Base-by-base conservation (phyloP, 352 stramenopile genomes). In the Lagenidium giganteum region DNA sequence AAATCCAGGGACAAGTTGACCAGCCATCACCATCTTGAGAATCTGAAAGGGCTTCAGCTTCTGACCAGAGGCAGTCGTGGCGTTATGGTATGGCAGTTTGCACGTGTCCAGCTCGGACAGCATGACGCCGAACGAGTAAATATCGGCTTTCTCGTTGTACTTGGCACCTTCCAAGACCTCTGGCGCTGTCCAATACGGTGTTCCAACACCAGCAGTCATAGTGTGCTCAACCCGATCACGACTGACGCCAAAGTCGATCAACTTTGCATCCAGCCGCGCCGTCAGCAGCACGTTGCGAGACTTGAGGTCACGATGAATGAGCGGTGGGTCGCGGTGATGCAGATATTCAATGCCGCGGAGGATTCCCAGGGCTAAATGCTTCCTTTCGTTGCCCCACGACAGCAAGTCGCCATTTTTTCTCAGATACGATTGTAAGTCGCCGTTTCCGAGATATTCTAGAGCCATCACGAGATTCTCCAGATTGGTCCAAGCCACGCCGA, bases 21-120 rank as follows among this genome's bases (percentile, higher is more conserved):
- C 29, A 3, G 29, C 29, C 42, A 67, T 60, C n/a, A 69, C 58
- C 27, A 67, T 51, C 29, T 69, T 72, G 26, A 72, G 31, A 18
- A 72, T 59, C 36, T 72, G 58, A 22, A 69, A 62, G 6, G 62
- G 58, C 39, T 69, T 69, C 12, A 72, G 56, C 36, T 45, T 57
- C 12, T 54, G 53, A 13, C 58, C 62, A 3, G 55, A 41, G 2
- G 57, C 38, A 3, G 54, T 56, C 22, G 40, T 27, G 1, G 59
- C 49, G 34, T 67, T 57, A 41, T 63, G 39, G 27, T 65, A 67
- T 24, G 54, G 61, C 28, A 40, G 17, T n/a, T 44, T 56, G 6
- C 18, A 27, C 9, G 46, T 58, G 41, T 65, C 64, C 16, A 74
- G 49, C 36, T 71, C 64, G 16, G 53, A 54, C 14, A 74, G 60